A percentile compares a stretch with the other conserved stretches of the same genome.
phyloP scores from a whole-genome alignment of 108 stramenopile species.

The Cylindrotheca fusiformis region DNA sequence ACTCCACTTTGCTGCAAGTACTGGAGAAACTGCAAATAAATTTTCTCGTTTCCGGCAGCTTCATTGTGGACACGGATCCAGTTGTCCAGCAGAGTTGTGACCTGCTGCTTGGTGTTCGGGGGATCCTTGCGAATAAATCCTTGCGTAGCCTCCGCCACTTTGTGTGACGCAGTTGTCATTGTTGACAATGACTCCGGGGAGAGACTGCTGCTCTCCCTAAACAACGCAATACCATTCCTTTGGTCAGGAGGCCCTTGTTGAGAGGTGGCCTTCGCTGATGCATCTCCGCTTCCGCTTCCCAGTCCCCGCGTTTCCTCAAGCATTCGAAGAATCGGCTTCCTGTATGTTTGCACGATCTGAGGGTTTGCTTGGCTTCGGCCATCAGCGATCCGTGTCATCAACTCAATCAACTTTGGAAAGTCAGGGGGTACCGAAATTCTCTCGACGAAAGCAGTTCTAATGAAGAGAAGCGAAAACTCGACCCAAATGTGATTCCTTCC shows the following conservation, averaged over 20 bases:
- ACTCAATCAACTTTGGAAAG: slow-evolving; percentile 81
- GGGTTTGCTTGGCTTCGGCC: slow-evolving; percentile 65
- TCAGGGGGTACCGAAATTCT: slow-evolving; percentile 72
- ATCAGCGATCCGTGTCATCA: slow-evolving; percentile 81
- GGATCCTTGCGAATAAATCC: slow-evolving; percentile 69
- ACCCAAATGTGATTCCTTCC: slow-evolving; percentile 87
- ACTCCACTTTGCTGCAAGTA: slow-evolving; percentile 88
- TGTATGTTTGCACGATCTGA: slow-evolving; percentile 62
- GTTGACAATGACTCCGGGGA: slow-evolving; percentile 58
- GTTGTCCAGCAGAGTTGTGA: slow-evolving; percentile 87
- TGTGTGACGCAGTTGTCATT: slow-evolving; percentile 48
- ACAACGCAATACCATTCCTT: not conserved
- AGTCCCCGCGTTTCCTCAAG: slow-evolving; percentile 73
- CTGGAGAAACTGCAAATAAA: slow-evolving; percentile 85
- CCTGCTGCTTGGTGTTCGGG: slow-evolving; percentile 78
- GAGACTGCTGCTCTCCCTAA: slow-evolving; percentile 61
- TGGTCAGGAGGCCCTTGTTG: not conserved
- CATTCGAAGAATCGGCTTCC: slow-evolving; percentile 77
- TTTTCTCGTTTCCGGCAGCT: slow-evolving; percentile 80
- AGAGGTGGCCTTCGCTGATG: not conserved
- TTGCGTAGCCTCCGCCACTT: slow-evolving; percentile 69
- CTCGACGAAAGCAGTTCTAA: slow-evolving; percentile 80
- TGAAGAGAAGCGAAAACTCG: slow-evolving; percentile 88
- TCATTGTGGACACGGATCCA: slow-evolving; percentile 96
- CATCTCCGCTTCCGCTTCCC: slow-evolving; percentile 3